Conservation (phyloP, 108 stramenopile genomes). For the Pseudonitzschia pungens region DNA sequence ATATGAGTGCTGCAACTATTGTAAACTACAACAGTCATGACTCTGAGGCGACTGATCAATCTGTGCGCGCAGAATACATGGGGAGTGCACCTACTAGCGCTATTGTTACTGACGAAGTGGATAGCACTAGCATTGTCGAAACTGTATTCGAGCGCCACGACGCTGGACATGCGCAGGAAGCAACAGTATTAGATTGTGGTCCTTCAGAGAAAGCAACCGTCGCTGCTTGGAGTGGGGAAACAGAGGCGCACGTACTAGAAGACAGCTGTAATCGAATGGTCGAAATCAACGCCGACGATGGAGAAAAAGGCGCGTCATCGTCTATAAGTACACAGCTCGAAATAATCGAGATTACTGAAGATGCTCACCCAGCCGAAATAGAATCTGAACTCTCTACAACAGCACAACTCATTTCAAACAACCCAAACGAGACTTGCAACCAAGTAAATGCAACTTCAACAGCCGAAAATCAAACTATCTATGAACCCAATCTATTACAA, state of each 20-base stretch:
- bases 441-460: background rate
- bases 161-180: conserved; percentile 27
- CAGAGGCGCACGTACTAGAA: conserved; percentile 18
- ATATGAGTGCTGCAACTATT: background rate
- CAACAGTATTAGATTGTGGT: conserved; percentile 45
- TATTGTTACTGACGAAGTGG: background rate
- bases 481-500: background rate
- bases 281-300: background rate
- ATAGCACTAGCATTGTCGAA: conserved; percentile 7
- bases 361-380: conserved; percentile 41
- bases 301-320: background rate
- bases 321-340: conserved; percentile 22
- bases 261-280: background rate
- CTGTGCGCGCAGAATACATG: conserved; percentile 39
- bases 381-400: conserved; percentile 15
- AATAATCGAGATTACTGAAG: conserved; percentile 42
- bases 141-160: conserved; percentile 8
- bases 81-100: conserved; percentile 13
- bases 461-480: background rate
- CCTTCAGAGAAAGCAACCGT: conserved; percentile 26
- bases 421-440: conserved; percentile 3
- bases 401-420: conserved; percentile 11
- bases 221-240: conserved; percentile 1
- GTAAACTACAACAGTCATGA: background rate
- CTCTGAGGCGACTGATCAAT: conserved; percentile 18